Evolutionary conservation across 2,329 filamentous ascomycete species (phyloP).

Genomic region (Alternaria angustiovoidea): DNA sequence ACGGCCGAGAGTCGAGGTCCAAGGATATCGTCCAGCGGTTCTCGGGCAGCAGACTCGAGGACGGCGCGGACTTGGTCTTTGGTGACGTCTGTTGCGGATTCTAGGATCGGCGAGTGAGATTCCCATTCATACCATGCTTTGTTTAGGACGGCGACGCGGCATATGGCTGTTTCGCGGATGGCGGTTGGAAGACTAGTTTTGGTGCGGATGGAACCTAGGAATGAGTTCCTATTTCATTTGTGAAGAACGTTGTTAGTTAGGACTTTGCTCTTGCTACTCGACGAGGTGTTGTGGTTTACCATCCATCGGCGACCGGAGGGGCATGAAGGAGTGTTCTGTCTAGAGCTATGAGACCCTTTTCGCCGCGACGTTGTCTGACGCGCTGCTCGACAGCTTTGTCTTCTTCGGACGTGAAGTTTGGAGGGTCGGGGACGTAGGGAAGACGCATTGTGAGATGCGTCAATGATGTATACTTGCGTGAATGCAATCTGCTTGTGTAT

Average conservation of each 20-base stretch:
- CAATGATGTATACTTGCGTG: too few species aligned
- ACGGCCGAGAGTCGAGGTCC: slow-evolving; percentile 72
- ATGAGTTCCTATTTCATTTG: slow-evolving; percentile 56
- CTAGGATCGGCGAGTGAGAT: slow-evolving; percentile 74
- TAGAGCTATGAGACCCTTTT: slow-evolving; percentile 60
- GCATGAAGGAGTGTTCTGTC: slow-evolving; percentile 64
- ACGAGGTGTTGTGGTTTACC: slow-evolving; percentile 36
- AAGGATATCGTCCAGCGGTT: slow-evolving; percentile 45
- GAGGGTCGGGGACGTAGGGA: slow-evolving; percentile 62
- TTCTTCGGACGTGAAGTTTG: slow-evolving; percentile 55
- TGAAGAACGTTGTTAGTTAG: neutral
- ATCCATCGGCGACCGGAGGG: slow-evolving; percentile 64
- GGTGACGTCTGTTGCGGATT: slow-evolving; percentile 60
- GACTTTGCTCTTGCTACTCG: too few species aligned
- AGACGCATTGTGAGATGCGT: slow-evolving; percentile 58
- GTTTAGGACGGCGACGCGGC: slow-evolving; percentile 81
- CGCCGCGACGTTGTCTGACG: slow-evolving; percentile 61
- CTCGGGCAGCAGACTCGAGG: slow-evolving; percentile 28
- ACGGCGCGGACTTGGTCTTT: slow-evolving; percentile 53
- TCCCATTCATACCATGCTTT: slow-evolving; percentile 86
- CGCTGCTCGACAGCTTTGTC: slow-evolving; percentile 61
- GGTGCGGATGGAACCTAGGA: slow-evolving; percentile 64
- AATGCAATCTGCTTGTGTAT: too few species aligned
- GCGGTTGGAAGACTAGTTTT: slow-evolving; percentile 58
- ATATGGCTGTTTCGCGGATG: slow-evolving; percentile 80